Base-by-base conservation (phyloP, 768 basidiomycete genomes). In the Hygrophoropsis aurantiaca region DNA sequence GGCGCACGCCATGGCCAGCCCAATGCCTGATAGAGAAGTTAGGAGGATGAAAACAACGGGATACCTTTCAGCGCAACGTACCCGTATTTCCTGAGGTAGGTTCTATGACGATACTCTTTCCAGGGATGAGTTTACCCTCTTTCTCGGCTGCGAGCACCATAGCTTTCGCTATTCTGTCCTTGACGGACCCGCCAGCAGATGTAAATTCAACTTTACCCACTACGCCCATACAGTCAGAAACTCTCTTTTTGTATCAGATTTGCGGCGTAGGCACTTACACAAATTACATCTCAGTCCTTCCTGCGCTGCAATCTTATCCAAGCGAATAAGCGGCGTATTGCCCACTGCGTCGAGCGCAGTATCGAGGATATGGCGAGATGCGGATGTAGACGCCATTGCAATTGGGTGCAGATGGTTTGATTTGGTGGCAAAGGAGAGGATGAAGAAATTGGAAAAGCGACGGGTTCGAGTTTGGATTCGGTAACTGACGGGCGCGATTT, bases 71-170 rank as follows among this genome's bases (percentile, higher is more conserved):
- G n/a, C n/a, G n/a, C n/a, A 46, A 61, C 78, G 37, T 57, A 91
- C 93, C 94, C n/a, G 94, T 95, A 58, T 97, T 95, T 18, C 93
- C 93, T 10, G 90, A 91, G 8, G 90, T 97, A 0, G 97, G 92
- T 64, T 99, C 97, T 50, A 99, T 94, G 47, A 98, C 83, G 42
- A 94, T 82, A 55, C 89, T 92, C 67, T 90, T 75, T 0, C 94
- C 94, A 1, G 90, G 89, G 27, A 90, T 76, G 33, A 99, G 80
- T 41, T 74, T 82, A 26, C 94, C 94, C 26, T 91, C 85, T 44
- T 75, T 74, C 74, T 99, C 97, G 5, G 95, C 97, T n/a, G 85
- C 80, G 54, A 93, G 86, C 2, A 98, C 82, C 95, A 99, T 99
- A 10, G 91, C 84, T 65, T 92, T 94, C 21, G 94, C 94, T 44